phyloP scores from a whole-genome alignment of 148 eudicot genomes.

The Arbutus unedo region DNA sequence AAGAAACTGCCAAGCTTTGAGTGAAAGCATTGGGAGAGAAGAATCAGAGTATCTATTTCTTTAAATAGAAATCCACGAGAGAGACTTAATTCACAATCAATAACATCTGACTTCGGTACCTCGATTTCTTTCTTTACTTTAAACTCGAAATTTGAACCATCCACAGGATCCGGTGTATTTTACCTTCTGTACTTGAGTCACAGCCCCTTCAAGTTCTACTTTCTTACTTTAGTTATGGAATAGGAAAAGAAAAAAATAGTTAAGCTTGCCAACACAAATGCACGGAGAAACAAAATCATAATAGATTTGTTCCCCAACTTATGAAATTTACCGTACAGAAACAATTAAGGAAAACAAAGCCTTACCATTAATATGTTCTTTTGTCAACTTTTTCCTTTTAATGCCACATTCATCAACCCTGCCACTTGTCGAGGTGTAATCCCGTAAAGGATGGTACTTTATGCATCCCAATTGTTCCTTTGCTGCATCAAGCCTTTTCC shows the following conservation, averaged over 20 bases:
- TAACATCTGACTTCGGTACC: neutral
- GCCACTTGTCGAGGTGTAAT: conserved; percentile 19
- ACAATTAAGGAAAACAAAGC: neutral
- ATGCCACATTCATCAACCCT: conserved; percentile 24
- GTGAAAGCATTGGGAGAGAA: neutral
- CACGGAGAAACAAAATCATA: neutral
- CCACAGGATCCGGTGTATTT: neutral
- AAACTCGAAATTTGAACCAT: neutral
- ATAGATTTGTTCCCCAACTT: neutral
- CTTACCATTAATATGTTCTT: conserved; percentile 17
- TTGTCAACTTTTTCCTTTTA: conserved; percentile 52
- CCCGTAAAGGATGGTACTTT: conserved; percentile 70
- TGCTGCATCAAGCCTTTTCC: conserved; percentile 52
- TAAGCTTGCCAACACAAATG: neutral
- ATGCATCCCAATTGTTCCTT: conserved; percentile 46
- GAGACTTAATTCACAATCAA: neutral
- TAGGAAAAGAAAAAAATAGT: neutral
- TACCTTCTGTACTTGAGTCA: neutral
- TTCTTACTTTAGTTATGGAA: neutral
- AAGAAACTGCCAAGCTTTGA: neutral
- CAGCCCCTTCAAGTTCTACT: conserved; percentile 2
- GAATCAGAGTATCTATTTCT: neutral
- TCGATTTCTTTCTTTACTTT: neutral
- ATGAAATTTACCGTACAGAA: neutral
- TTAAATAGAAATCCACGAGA: neutral